These are phyloP conservation scores for Lentinus polychrous DNA, from an alignment of 1,284 basidiomycete genomes.

Conservation along the genomic window DNA sequence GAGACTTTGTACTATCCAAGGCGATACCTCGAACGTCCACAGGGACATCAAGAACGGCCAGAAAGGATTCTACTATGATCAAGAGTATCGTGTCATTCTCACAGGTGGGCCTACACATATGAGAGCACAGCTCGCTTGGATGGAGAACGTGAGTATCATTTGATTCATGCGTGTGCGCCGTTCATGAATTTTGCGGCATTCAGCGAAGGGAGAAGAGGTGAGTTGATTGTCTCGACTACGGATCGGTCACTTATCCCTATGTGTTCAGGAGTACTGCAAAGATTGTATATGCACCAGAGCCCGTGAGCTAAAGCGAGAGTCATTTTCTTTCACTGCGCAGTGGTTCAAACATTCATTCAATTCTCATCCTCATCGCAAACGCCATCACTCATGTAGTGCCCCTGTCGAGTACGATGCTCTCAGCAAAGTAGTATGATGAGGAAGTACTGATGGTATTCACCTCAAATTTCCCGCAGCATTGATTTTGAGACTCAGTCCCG, in stretches of 20 bases:
- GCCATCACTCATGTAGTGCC: no score
- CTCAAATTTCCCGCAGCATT: no score
- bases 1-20: not conserved
- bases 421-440: no score
- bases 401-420: no score
- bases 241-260: no score
- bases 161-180: no score
- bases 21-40: not conserved
- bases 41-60: not conserved
- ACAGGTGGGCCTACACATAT: conserved; percentile 3
- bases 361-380: no score
- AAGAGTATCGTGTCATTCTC: conserved; percentile 1
- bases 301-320: not conserved
- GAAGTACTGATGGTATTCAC: no score
- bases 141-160: not conserved
- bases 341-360: no score
- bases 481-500: no score
- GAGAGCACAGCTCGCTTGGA: conserved; percentile 4
- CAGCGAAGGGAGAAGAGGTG: not conserved
- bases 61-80: not conserved
- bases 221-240: not conserved
- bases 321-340: no score
- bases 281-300: conserved; percentile 1
- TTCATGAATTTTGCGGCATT: not conserved
- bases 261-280: conserved; percentile 1